Conservation (phyloP, 805 yeast genomes). For the Starmera dryadoides region DNA sequence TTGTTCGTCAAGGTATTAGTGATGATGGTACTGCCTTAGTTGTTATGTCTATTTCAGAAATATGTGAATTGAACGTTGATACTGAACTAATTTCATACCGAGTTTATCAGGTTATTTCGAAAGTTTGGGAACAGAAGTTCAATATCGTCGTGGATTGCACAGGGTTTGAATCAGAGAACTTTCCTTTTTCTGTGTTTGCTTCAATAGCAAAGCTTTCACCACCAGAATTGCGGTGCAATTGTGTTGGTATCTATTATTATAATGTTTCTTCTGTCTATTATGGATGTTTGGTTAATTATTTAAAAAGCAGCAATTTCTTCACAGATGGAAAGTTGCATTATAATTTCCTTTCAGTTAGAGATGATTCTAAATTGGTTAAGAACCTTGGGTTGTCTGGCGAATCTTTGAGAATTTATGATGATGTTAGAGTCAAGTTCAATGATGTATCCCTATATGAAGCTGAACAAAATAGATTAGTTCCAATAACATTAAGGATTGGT, state of each 20-base stretch:
- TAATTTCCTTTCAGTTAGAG: conserved; percentile 37
- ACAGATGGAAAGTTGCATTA: conserved; percentile 22
- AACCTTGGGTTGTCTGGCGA: conserved; percentile 36
- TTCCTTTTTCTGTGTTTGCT: conserved; percentile 24
- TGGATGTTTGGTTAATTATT: conserved; percentile 17
- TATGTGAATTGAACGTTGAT: conserved; percentile 24
- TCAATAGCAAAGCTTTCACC: conserved; percentile 43
- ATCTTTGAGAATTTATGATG: conserved; percentile 35
- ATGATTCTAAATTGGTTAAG: conserved; percentile 35
- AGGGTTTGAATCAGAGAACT: conserved; percentile 27
- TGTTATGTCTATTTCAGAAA: conserved; percentile 39
- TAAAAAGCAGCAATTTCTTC: conserved; percentile 20
- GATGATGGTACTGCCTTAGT: conserved; percentile 69
- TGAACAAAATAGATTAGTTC: conserved; percentile 40
- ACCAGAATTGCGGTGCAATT: conserved; percentile 40
- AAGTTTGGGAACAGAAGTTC: conserved; percentile 65
- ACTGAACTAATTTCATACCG: conserved; percentile 52
- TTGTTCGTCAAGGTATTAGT: conserved; percentile 59
- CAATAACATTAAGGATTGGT: conserved; percentile 64
- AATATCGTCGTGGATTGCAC: conserved; percentile 66
- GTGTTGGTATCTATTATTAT: conserved; percentile 44
- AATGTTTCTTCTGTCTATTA: conserved; percentile 26
- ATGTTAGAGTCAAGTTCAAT: conserved; percentile 42
- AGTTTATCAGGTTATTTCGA: conserved; percentile 55
- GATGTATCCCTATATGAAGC: conserved; percentile 48